These are phyloP conservation scores for Trypanosoma grayi DNA, from an alignment of 208 protist species.

Conservation along the genomic window DNA sequence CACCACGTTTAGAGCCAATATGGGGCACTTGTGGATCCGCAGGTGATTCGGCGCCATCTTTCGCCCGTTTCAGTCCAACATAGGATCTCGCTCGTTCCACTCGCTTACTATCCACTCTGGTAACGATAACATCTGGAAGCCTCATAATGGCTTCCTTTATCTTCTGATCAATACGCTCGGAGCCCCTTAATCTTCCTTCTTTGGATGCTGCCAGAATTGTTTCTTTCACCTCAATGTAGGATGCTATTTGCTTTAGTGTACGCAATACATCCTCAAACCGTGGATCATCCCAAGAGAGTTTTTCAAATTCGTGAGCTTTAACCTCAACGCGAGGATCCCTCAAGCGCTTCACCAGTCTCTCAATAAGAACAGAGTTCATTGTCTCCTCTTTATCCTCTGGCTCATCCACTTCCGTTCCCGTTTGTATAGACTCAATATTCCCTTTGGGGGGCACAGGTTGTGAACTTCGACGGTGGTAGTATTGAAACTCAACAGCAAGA, in stretches of 20 bases:
- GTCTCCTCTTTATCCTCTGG: constrained; percentile 27
- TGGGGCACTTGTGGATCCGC: neutral
- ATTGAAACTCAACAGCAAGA: constrained; percentile 9
- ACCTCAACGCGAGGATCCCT: constrained; percentile 13
- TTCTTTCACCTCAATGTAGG: constrained; percentile 61
- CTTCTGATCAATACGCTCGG: constrained; percentile 13
- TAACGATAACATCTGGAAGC: constrained; percentile 35
- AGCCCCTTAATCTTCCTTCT: neutral
- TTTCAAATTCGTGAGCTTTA: constrained; percentile 17
- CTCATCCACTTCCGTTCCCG: constrained; percentile 18
- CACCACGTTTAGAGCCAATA: neutral
- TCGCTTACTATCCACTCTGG: constrained; percentile 1
- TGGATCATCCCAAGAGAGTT: constrained; percentile 52
- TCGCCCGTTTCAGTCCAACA: neutral
- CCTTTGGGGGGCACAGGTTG: neutral
- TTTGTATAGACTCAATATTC: constrained; percentile 6
- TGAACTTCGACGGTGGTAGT: neutral
- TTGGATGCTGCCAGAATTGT: constrained; percentile 29
- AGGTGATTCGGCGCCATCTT: neutral
- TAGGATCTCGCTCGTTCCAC: neutral
- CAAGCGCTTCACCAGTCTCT: constrained; percentile 20
- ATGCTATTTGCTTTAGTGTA: constrained; percentile 38
- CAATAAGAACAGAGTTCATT: constrained; percentile 52
- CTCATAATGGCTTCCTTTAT: constrained; percentile 44
- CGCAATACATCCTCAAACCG: constrained; percentile 40